These are phyloP conservation scores for Guadua angustifolia DNA, from an alignment of 176 grass and related monocot genomes.

Conservation along the genomic window DNA sequence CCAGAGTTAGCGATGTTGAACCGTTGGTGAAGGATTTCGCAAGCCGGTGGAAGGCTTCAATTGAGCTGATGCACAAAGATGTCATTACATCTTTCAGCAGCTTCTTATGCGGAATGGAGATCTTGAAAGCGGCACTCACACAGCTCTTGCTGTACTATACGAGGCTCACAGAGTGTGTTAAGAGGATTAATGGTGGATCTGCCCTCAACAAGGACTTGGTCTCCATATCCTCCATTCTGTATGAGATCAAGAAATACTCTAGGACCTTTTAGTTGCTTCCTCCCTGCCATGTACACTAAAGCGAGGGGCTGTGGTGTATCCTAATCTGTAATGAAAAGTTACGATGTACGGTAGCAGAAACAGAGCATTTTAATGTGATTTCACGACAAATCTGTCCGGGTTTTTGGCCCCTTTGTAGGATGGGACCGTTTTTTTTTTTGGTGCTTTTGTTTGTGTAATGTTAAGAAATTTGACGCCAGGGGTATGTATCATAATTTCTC, in stretches of 20 bases:
- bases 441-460: constrained; percentile 14
- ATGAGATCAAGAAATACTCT: constrained; percentile 95
- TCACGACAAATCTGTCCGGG: not conserved
- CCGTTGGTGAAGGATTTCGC: constrained; percentile 91
- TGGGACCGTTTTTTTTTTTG: not conserved
- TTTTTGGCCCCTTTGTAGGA: not conserved
- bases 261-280: constrained; percentile 75
- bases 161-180: constrained; percentile 78
- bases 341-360: constrained; percentile 2
- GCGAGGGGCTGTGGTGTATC: constrained; percentile 24
- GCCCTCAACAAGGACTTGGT: constrained; percentile 87
- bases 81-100: constrained; percentile 98
- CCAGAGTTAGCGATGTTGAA: constrained; percentile 68
- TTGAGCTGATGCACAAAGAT: constrained; percentile 98
- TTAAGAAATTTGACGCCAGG: not conserved
- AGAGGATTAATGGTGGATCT: constrained; percentile 72
- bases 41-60: constrained; percentile 80
- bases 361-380: constrained; percentile 31
- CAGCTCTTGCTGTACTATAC: constrained; percentile 95
- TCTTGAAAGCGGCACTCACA: constrained; percentile 79
- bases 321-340: constrained; percentile 27
- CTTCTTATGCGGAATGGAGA: constrained; percentile 97
- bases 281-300: constrained; percentile 51
- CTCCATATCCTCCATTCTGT: constrained; percentile 95
- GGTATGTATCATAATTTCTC: constrained; percentile 1